Percentiles rank a stretch among this genome's conserved stretches.
Conservation (phyloP, 2,329 filamentous ascomycete genomes). For the Aspergillus ustus region DNA sequence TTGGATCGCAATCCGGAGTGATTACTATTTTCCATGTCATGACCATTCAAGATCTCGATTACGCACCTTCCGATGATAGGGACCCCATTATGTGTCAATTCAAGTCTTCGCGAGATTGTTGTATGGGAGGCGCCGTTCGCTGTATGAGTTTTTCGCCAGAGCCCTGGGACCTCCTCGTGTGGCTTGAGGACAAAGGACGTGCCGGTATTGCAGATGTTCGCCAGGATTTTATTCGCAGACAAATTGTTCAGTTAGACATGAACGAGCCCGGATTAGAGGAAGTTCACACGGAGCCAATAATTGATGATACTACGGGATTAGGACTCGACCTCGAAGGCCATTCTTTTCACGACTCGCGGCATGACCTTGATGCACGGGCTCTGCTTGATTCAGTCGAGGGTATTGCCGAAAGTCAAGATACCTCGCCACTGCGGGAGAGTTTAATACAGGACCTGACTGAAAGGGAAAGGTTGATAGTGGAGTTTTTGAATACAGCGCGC, state of each 20-base stretch:
- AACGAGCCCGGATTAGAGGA: conserved; percentile 39
- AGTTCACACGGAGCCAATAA: conserved; percentile 37
- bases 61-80: conserved; percentile 36
- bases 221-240: conserved; percentile 50
- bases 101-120: conserved; percentile 73
- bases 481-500: conserved; percentile 48
- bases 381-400: conserved; percentile 34
- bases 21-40: conserved; percentile 52
- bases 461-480: conserved; percentile 49
- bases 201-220: conserved; percentile 54
- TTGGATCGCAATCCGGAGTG: conserved; percentile 55
- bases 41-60: conserved; percentile 30
- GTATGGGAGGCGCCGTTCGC: conserved; percentile 77
- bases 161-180: conserved; percentile 87
- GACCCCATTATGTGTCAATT: conserved; percentile 71
- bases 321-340: conserved; percentile 31
- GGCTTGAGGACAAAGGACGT: conserved; percentile 80
- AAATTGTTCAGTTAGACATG: conserved; percentile 45
- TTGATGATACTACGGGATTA: conserved; percentile 31
- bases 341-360: conserved; percentile 20
- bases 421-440: conserved; percentile 39
- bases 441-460: conserved; percentile 46
- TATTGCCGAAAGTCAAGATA: conserved; percentile 28
- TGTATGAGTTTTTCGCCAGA: conserved; percentile 92
- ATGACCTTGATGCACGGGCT: conserved; percentile 30